Base-by-base conservation (phyloP, 352 stramenopile genomes). In the Phytophthora gonapodyides region DNA sequence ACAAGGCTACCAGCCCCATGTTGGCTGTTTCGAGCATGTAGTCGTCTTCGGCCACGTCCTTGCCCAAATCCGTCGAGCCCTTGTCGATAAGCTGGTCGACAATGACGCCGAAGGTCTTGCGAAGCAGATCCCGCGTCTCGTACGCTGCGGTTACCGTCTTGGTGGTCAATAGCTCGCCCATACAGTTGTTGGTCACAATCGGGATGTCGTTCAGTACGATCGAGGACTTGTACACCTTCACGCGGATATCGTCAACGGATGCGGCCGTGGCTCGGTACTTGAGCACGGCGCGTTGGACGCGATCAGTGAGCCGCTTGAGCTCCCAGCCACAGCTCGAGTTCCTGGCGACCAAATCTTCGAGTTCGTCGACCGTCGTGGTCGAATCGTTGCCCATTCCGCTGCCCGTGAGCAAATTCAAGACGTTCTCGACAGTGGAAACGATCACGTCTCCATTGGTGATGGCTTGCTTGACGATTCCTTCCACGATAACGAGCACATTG, bases 11-110 rank as follows among this genome's bases (percentile, higher is more conserved):
- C 5, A 72, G 48, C 21, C 49, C 75, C 33, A 81, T 61, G 40
- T 81, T 69, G 0, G 72, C 41, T 9, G 71, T 58, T 30, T 71
- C 48, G 8, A 71, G 49, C 53, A 67, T 64, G 34, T 78, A 85
- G 12, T 77, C 73, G 2, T 68, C 37, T 10, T 71, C 57, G 4
- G 52, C 57, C 10, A 75, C 61, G 38, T 58, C 16, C 33, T 61
- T 61, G 5, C 67, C 67, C 0, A 37, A 40, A 19, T 75, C 67
- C 0, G 67, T 75, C 31, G 50, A 62, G n/a, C 59, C 59, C 3
- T 47, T 69, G 33, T 73, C 65, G 4, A 73, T 69, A 8, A 73
- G 49, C 31, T 73, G 65, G 9, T 73, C 59, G 1, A 73, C 36
- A 13, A 73, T 73, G 3, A 73, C 65, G 10, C 55, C 60, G n/a